Conservation (phyloP, 2,329 filamentous ascomycete species). For the Dothideomycetes sp. region DNA sequence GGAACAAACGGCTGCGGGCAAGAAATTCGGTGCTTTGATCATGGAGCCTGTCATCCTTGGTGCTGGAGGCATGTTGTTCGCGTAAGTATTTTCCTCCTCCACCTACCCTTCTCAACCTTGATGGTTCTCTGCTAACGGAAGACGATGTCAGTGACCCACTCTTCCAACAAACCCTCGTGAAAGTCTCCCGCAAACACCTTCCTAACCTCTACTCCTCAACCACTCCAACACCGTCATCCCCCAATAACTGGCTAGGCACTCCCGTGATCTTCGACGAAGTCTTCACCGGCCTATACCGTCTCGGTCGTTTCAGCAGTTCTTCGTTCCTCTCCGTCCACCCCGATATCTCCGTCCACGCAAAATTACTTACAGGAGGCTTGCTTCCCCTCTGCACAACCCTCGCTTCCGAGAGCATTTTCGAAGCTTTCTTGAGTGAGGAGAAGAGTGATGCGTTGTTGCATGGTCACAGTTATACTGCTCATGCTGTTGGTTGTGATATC, state of each 20-base stretch:
- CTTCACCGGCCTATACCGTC: constrained; percentile 75
- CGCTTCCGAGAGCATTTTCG: constrained; percentile 64
- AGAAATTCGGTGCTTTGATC: constrained; percentile 66
- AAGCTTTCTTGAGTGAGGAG: constrained; percentile 59
- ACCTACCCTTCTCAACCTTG: too few species aligned
- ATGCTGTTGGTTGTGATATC: constrained; percentile 71
- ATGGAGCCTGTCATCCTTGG: constrained; percentile 74
- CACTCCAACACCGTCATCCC: neutral
- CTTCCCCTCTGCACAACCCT: constrained; percentile 69
- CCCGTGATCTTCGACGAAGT: constrained; percentile 80
- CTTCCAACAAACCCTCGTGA: constrained; percentile 64
- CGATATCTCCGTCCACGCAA: constrained; percentile 74
- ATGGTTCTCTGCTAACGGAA: too few species aligned
- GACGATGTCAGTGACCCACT: constrained; percentile 69
- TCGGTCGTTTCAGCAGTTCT: constrained; percentile 62
- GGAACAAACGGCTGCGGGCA: constrained; percentile 46
- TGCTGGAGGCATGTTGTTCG: constrained; percentile 75
- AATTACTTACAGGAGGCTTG: constrained; percentile 72
- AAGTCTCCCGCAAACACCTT: constrained; percentile 47
- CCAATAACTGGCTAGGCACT: constrained; percentile 56
- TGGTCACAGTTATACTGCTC: constrained; percentile 80
- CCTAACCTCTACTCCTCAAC: constrained; percentile 6
- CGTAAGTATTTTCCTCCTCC: constrained; percentile 40
- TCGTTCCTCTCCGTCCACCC: constrained; percentile 60
- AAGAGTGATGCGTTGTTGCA: constrained; percentile 75